phyloP scores from a whole-genome alignment of 345 rosid genomes.

The Brassica incana region DNA sequence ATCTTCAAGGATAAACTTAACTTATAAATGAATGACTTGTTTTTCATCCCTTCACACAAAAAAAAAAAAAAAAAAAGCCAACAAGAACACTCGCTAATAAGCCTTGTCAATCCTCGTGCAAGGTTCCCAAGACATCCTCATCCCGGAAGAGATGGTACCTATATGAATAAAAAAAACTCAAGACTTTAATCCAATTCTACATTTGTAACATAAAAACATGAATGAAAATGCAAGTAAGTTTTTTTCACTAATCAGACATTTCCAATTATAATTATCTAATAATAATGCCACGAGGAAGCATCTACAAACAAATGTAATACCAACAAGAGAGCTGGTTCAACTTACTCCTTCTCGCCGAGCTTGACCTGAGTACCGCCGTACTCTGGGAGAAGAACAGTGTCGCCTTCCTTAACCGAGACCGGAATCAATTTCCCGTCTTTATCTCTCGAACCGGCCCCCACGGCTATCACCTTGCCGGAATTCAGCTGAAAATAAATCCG shows the following conservation, averaged over 20 bases:
- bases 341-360: conserved; percentile 83
- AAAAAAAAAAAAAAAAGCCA: not conserved
- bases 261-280: not conserved
- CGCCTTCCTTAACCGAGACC: conserved; percentile 77
- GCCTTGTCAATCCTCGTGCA: conserved; percentile 50
- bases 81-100: not conserved
- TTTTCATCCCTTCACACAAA: not conserved
- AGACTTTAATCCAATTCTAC: not conserved
- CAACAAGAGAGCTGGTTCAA: not conserved
- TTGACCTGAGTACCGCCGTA: conserved; percentile 77
- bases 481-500: conserved; percentile 52
- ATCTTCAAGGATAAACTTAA: conserved; percentile 7
- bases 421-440: conserved; percentile 64
- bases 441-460: conserved; percentile 68
- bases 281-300: not conserved
- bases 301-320: not conserved
- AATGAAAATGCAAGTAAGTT: not conserved
- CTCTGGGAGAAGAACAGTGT: conserved; percentile 82
- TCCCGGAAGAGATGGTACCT: conserved; percentile 73
- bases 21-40: conserved; percentile 5
- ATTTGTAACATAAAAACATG: not conserved
- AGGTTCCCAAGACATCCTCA: conserved; percentile 82
- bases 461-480: conserved; percentile 76
- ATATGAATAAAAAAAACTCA: not conserved
- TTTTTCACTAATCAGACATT: not conserved